Conservation (phyloP, 139 green algal genomes). For the Monoraphidium neglectum region DNA sequence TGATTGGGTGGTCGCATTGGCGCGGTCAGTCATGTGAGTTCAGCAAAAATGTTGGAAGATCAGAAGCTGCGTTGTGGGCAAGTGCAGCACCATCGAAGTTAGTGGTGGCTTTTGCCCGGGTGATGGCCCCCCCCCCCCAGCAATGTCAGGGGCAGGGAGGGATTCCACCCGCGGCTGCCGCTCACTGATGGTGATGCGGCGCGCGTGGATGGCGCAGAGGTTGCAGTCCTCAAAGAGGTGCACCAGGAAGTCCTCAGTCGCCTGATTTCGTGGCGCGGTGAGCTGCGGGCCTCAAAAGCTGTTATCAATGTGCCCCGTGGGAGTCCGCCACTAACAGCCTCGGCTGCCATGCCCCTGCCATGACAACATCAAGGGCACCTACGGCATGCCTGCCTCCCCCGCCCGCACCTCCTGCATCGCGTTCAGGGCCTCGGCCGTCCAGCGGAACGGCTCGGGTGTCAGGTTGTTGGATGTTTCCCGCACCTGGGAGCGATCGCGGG, state of each 20-base stretch:
- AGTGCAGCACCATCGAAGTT: not conserved
- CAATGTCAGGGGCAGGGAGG: too few species aligned
- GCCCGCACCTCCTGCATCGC: conserved; percentile 87
- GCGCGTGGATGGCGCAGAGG: conserved; percentile 94
- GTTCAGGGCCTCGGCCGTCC: conserved; percentile 90
- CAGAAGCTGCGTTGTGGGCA: not conserved
- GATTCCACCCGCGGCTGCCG: conserved; percentile 23
- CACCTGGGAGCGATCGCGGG: too few species aligned
- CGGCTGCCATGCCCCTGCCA: too few species aligned
- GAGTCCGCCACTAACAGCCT: too few species aligned
- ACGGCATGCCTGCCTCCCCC: too few species aligned
- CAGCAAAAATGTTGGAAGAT: not conserved
- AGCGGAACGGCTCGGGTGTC: conserved; percentile 93
- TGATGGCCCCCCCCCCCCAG: too few species aligned
- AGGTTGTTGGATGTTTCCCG: conserved; percentile 93
- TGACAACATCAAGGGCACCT: too few species aligned
- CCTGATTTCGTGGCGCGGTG: too few species aligned
- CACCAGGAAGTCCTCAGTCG: conserved; percentile 94
- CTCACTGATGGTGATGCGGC: conserved; percentile 92
- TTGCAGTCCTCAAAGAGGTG: conserved; percentile 96
- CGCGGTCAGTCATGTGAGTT: not conserved
- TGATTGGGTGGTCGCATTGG: conserved; percentile 15
- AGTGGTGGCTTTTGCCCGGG: too few species aligned
- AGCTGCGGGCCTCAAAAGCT: too few species aligned
- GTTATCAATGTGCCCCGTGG: too few species aligned